A percentile compares a stretch with the other conserved stretches of the same genome.
phyloP scores from a whole-genome alignment of 345 rosid genomes.

The Litchi chinensis region DNA sequence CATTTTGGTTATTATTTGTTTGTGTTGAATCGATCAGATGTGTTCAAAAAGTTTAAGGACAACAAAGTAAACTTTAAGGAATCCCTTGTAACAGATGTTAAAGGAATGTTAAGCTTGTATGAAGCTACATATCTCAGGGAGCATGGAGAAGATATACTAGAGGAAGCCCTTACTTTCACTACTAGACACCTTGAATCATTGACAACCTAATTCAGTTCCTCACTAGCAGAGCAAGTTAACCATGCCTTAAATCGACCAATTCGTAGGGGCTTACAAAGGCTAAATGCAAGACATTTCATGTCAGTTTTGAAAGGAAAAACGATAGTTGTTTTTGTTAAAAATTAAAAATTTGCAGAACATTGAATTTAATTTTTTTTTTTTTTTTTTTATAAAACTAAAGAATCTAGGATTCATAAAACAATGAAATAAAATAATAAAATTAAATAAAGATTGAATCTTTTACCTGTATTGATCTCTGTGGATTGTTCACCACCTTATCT shows the following conservation, averaged over 20 bases:
- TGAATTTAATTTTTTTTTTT: too few relatives aligned
- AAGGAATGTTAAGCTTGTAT: constrained; percentile 40
- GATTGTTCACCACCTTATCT: too few relatives aligned
- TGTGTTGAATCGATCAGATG: constrained; percentile 25
- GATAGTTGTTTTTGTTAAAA: too few relatives aligned
- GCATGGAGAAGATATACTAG: constrained; percentile 37
- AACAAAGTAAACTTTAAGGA: constrained; percentile 24
- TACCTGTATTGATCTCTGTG: too few relatives aligned
- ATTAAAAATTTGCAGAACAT: too few relatives aligned
- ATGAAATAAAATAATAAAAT: too few relatives aligned
- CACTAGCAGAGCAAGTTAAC: constrained; percentile 14
- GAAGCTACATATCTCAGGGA: constrained; percentile 41
- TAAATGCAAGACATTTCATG: constrained; percentile 31
- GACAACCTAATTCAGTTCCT: neutral
- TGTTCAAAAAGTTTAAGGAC: constrained; percentile 31
- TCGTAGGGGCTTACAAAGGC: constrained; percentile 25
- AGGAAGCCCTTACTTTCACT: constrained; percentile 41
- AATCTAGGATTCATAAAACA: too few relatives aligned
- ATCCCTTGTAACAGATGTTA: too few relatives aligned
- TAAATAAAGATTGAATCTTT: too few relatives aligned
- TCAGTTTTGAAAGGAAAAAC: too few relatives aligned
- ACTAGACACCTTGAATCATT: constrained; percentile 19
- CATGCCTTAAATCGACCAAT: constrained; percentile 10
- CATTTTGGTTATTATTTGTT: neutral
- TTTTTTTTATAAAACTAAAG: too few relatives aligned